Base-by-base conservation (phyloP, 768 basidiomycete species). In the Ramaria sp. region DNA sequence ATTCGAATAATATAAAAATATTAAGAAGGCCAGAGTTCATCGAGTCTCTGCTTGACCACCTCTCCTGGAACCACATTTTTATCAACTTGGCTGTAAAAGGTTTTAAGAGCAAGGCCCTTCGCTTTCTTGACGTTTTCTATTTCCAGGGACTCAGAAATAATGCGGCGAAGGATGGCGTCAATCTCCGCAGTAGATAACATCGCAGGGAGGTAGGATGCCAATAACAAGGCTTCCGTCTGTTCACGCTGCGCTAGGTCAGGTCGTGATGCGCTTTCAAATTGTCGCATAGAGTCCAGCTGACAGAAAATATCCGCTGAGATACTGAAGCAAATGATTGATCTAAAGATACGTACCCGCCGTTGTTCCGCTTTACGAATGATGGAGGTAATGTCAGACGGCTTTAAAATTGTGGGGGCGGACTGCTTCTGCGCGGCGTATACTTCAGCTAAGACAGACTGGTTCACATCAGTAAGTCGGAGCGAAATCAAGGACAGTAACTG, bases 221-320 rank as follows among this genome's bases (percentile, higher is more conserved):
- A 66, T 28, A 83, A 62, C 41, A 69, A 67, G n/a, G 70, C 79
- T 69, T 88, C 84, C 27, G 64, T 65, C 5, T 65, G 62, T 67
- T 86, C 84, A 59, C 78, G 81, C 42, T 74, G 72, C 22, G 82
- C 84, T 37, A 88, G 75, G 52, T 88, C 85, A 1, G 67, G 66
- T 42, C 86, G 75, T n/a, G 74, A 71, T 22, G 79, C 83, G 61
- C 74, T 68, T 12, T 60, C 59, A 60, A 78, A 88, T 60, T 79
- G 76, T 8, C 67, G 60, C 18, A 78, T 79, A 41, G 83, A 76
- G 50, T 85, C 84, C 4, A 63, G 69, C 86, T 88, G 41, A 43
- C 54, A 32, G 41, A 49, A 42, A 42, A 41, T 12, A 48, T 15
- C 36, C 44, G 10, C 28, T 63, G 44, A 65, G 49, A 18, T 28